phyloP scores from a whole-genome alignment of 2,329 filamentous ascomycete species.

The Cytospora chrysosperma region DNA sequence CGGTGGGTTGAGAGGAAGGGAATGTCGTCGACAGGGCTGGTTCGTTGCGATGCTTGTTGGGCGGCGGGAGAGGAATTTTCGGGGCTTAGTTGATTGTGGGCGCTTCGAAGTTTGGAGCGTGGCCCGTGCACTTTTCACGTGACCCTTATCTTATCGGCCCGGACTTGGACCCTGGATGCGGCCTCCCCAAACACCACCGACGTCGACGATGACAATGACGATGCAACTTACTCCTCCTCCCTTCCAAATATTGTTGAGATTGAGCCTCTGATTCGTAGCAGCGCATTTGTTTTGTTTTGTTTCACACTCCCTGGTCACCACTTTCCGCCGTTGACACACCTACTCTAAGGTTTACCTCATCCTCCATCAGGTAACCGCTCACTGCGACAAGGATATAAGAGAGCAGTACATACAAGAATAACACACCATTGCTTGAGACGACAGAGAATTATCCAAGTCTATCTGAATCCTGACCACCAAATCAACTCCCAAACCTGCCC shows the following conservation, averaged over 20 bases:
- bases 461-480: not conserved
- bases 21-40: constrained; percentile 14
- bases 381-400: no score
- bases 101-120: not conserved
- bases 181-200: not conserved
- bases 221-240: not conserved
- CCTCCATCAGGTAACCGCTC: no score
- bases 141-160: constrained; percentile 20
- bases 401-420: no score
- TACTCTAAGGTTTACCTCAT: no score
- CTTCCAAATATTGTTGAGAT: not conserved
- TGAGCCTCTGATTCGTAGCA: not conserved
- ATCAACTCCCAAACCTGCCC: not conserved
- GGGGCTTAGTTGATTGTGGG: constrained; percentile 19
- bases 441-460: not conserved
- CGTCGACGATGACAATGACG: not conserved
- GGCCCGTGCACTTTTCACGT: constrained; percentile 10
- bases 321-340: not conserved
- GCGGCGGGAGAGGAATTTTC: constrained; percentile 22
- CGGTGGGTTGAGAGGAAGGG: constrained; percentile 12
- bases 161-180: not conserved
- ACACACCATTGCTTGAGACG: not conserved
- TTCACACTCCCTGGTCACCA: not conserved
- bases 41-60: constrained; percentile 9
- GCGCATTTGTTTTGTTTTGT: not conserved